phyloP scores from a whole-genome alignment of 83 land plant species.

The Picea engelmannii region DNA sequence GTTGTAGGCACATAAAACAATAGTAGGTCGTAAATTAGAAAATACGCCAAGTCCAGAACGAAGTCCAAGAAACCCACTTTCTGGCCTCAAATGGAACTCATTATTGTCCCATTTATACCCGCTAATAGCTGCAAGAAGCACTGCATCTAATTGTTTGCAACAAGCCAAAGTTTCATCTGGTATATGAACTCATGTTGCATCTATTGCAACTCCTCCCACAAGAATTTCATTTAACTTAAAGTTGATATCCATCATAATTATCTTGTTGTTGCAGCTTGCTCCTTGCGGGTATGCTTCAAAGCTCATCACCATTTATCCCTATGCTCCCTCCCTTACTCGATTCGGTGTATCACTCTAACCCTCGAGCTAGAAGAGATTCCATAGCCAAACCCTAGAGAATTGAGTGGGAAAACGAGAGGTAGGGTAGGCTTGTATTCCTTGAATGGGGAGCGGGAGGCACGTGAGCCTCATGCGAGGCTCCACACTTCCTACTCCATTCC shows the following conservation, averaged over 20 bases:
- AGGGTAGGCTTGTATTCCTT: too few relatives aligned
- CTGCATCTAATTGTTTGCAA: constrained; percentile 78
- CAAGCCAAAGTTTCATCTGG: constrained; percentile 83
- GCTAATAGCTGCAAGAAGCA: constrained; percentile 95
- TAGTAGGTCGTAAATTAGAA: constrained; percentile 90
- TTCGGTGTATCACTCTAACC: too few relatives aligned
- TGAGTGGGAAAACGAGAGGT: too few relatives aligned
- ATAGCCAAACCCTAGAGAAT: too few relatives aligned
- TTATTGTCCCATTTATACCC: constrained; percentile 99
- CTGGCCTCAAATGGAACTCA: constrained; percentile 85
- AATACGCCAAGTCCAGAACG: constrained; percentile 87
- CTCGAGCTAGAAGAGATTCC: too few relatives aligned
- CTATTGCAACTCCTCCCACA: constrained; percentile 87
- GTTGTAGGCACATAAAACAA: constrained; percentile 43
- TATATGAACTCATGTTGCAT: constrained; percentile 73
- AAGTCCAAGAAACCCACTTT: constrained; percentile 87
- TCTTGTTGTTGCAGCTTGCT: too few relatives aligned
- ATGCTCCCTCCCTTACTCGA: too few relatives aligned
- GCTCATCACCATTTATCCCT: too few relatives aligned
- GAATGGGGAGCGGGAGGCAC: too few relatives aligned
- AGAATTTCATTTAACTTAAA: constrained; percentile 79
- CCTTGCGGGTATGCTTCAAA: too few relatives aligned
- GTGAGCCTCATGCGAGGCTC: too few relatives aligned
- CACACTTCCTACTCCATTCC: too few relatives aligned
- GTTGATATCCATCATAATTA: constrained; percentile 38